These are phyloP conservation scores for Corynespora cassiicola DNA, from an alignment of 2,329 filamentous ascomycete species.

Conservation along the genomic window DNA sequence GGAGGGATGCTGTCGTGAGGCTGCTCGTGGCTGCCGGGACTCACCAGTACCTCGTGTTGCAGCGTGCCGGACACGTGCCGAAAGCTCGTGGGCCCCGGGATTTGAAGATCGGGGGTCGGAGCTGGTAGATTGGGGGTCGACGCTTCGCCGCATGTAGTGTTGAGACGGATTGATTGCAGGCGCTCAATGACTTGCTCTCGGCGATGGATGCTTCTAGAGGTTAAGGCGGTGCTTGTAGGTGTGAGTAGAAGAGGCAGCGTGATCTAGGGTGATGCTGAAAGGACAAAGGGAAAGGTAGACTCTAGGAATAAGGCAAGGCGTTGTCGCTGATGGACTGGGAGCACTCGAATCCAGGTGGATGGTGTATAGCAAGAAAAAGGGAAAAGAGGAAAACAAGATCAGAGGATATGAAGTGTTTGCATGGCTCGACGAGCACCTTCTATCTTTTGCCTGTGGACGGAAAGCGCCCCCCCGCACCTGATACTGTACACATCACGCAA, in stretches of 20 bases:
- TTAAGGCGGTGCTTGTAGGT: slow-evolving; percentile 14
- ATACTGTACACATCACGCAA: slow-evolving; percentile 45
- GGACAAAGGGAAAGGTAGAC: slow-evolving; percentile 8
- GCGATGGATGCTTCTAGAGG: slow-evolving; percentile 6
- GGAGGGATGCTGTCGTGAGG: slow-evolving; percentile 12
- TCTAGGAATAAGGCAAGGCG: slow-evolving; percentile 22
- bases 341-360: slow-evolving; percentile 19
- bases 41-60: slow-evolving; percentile 6
- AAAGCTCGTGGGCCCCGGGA: slow-evolving; percentile 17
- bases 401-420: slow-evolving; percentile 27
- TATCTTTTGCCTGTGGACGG: slow-evolving; percentile 38
- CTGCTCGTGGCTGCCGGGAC: slow-evolving; percentile 12
- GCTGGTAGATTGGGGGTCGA: slow-evolving; percentile 24
- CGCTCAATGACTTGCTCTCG: slow-evolving; percentile 1
- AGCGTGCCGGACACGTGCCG: slow-evolving; percentile 17
- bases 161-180: not conserved
- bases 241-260: slow-evolving; percentile 7
- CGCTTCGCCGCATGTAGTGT: slow-evolving; percentile 29
- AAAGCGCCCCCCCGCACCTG: slow-evolving; percentile 31
- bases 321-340: slow-evolving; percentile 23
- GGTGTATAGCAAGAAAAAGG: slow-evolving; percentile 9
- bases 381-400: slow-evolving; percentile 8
- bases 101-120: slow-evolving; percentile 19
- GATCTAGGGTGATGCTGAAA: slow-evolving; percentile 4
- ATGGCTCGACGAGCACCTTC: slow-evolving; percentile 37